Evolutionary conservation across 2,329 filamentous ascomycete species (phyloP).

Genomic region (Pseudonectria foliicola): DNA sequence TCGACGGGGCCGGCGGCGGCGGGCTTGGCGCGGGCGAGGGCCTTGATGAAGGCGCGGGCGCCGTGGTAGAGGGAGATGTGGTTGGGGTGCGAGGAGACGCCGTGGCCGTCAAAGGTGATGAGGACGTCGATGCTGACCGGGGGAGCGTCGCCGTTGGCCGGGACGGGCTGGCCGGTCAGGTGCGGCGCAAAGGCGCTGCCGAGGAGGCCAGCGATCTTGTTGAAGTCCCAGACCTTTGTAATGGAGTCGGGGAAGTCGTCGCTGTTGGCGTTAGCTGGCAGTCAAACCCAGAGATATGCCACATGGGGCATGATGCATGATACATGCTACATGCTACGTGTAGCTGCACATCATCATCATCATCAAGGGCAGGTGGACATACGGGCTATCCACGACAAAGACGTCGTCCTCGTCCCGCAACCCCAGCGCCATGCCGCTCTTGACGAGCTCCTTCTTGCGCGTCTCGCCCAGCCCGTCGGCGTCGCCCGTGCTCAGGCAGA

Average conservation of each 20-base stretch:
- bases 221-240: conserved; percentile 67
- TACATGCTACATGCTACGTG: too few relatives aligned
- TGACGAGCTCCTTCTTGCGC: conserved; percentile 74
- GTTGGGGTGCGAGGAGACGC: conserved; percentile 86
- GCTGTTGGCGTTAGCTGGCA: conserved; percentile 6
- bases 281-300: background rate
- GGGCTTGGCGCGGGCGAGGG: conserved; percentile 55
- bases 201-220: conserved; percentile 63
- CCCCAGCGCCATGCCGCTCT: conserved; percentile 72
- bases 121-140: conserved; percentile 65
- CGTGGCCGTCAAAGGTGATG: conserved; percentile 79
- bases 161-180: conserved; percentile 32
- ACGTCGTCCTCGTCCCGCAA: conserved; percentile 70
- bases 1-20: conserved; percentile 68
- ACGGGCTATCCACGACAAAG: conserved; percentile 75
- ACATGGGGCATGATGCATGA: too few relatives aligned
- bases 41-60: conserved; percentile 62
- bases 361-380: too few relatives aligned
- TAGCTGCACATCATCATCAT: too few relatives aligned
- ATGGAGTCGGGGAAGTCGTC: conserved; percentile 83
- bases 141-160: conserved; percentile 29
- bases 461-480: conserved; percentile 81
- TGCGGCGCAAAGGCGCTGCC: conserved; percentile 67
- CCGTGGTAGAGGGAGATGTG: conserved; percentile 86
- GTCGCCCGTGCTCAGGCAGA: conserved; percentile 84